These are phyloP conservation scores for Cyberlindnera mississippiensis DNA, from an alignment of 805 yeast species.

Conservation along the genomic window DNA sequence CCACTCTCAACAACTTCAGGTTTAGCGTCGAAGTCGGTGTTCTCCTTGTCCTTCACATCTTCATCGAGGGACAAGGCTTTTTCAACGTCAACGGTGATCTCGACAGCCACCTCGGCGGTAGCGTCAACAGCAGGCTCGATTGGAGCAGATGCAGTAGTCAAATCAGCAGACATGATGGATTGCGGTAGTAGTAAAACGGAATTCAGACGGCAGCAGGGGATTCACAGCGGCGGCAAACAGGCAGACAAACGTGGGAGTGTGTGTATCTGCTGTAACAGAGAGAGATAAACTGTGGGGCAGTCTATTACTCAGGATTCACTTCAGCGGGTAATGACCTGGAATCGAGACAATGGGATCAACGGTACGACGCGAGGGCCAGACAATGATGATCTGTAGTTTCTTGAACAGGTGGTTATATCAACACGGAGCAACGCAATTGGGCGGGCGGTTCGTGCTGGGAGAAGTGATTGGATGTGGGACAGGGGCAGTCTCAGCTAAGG, in stretches of 20 bases:
- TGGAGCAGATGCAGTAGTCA: neutral
- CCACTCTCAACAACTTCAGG: slow-evolving; percentile 10
- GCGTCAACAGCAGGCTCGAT: slow-evolving; percentile 5
- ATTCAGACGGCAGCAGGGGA: slow-evolving; percentile 14
- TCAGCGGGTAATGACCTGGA: neutral
- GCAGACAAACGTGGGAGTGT: neutral
- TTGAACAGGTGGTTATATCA: neutral
- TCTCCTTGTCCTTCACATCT: neutral
- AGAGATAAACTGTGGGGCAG: neutral
- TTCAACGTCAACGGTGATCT: neutral
- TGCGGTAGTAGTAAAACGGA: slow-evolving; percentile 1
- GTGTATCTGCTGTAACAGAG: slow-evolving; percentile 1
- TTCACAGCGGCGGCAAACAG: slow-evolving; percentile 1
- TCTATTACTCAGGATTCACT: neutral
- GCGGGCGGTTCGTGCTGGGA: neutral
- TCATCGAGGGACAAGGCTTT: slow-evolving; percentile 2
- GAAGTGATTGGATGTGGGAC: neutral
- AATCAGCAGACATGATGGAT: slow-evolving; percentile 5
- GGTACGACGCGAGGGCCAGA: slow-evolving; percentile 6
- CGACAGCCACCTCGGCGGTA: neutral
- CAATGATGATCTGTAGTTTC: slow-evolving; percentile 3
- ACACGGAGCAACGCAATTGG: neutral
- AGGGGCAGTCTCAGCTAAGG: neutral
- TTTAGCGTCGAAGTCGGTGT: slow-evolving; percentile 8
- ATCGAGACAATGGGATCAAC: slow-evolving; percentile 3